Evolutionary conservation across 2,329 filamentous ascomycete species (phyloP).

Genomic region (Colletotrichum paranaense): DNA sequence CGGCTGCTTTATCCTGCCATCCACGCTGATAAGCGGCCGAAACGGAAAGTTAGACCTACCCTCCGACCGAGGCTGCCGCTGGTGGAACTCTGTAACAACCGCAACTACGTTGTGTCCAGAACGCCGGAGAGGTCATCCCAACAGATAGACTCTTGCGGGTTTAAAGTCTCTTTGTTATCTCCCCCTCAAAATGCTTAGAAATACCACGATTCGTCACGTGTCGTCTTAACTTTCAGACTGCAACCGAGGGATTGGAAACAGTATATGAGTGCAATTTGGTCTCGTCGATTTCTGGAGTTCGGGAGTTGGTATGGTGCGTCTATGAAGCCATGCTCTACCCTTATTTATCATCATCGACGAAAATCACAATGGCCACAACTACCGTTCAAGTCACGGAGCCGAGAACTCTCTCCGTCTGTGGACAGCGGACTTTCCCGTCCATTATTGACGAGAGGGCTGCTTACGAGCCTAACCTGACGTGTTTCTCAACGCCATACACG

Average conservation of each 20-base stretch:
- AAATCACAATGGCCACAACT: slow-evolving; percentile 16
- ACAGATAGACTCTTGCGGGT: background rate
- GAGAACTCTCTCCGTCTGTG: background rate
- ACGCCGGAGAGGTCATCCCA: background rate
- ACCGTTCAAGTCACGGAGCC: slow-evolving; percentile 5
- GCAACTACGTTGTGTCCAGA: background rate
- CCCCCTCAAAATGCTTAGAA: slow-evolving; percentile 26
- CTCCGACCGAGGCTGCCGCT: slow-evolving; percentile 9
- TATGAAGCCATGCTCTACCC: background rate
- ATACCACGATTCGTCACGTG: slow-evolving; percentile 23
- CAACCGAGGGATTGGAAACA: slow-evolving; percentile 4
- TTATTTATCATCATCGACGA: background rate
- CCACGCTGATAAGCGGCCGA: background rate
- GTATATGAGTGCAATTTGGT: background rate
- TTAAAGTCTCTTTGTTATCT: background rate
- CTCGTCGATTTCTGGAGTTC: background rate
- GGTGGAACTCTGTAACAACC: slow-evolving; percentile 15
- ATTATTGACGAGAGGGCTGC: slow-evolving; percentile 52
- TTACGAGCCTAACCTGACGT: slow-evolving; percentile 46
- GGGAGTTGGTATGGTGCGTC: background rate
- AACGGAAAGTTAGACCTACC: background rate
- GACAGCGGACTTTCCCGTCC: slow-evolving; percentile 47
- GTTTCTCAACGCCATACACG: slow-evolving; percentile 47
- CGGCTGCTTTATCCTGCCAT: no score
- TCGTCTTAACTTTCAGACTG: background rate